Base-by-base conservation (phyloP, 345 rosid species). In the Bretschneidera sinensis region DNA sequence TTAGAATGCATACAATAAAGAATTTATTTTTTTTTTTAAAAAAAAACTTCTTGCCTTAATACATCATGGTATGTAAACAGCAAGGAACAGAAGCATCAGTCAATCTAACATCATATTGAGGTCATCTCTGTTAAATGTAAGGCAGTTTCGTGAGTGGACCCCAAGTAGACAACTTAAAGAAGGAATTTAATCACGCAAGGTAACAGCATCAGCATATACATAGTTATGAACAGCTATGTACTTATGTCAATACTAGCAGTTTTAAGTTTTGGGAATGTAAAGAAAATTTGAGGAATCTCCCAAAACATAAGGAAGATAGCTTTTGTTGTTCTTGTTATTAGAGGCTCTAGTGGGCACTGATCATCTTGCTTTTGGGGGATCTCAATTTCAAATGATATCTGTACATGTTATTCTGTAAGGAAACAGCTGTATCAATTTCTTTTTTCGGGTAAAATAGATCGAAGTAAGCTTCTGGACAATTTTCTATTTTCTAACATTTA, bases 211-310 rank as follows among this genome's bases (percentile, higher is more conserved):
- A n/a, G n/a, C n/a, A n/a, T n/a, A n/a, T n/a, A n/a, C n/a, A n/a
- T n/a, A n/a, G n/a, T n/a, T n/a, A n/a, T n/a, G n/a, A n/a, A n/a
- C n/a, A n/a, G n/a, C n/a, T n/a, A n/a, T n/a, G n/a, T n/a, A n/a
- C n/a, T n/a, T n/a, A n/a, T 33, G 54, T n/a, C n/a, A n/a, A n/a
- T n/a, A n/a, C 43, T 54, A 35, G 55, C 24, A 59, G 56, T 17
- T n/a, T n/a, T n/a, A n/a, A n/a, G n/a, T n/a, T 55, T 23, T 24
- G 24, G 43, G 63, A 23, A 43, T 54, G 24, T 19, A 20, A 55
- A 50, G 19, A 21, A 9, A 34, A 16, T 49, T 48, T 43, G 15
- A 63, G 14, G 25, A 56, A 21, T 35, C 53, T 63, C 35, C n/a
- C 35, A 19, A 3, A 17, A 22, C 43, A 21, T n/a, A 43, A 62